Conservation (phyloP, 805 yeast species). For the Cyberlindnera galapagoensis region DNA sequence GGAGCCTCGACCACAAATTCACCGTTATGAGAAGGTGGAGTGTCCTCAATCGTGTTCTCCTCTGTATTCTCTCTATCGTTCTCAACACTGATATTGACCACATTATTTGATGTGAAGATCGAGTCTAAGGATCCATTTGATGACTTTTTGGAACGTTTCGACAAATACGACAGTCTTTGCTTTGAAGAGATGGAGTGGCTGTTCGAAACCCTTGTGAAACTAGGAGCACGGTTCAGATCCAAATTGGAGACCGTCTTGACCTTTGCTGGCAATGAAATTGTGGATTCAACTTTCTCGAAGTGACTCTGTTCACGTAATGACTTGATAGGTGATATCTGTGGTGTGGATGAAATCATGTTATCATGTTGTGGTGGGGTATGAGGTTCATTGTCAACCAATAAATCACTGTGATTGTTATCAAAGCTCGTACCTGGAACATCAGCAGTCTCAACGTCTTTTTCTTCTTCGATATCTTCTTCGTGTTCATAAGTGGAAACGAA, state of each 20-base stretch:
- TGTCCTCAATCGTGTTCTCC: slow-evolving; percentile 1
- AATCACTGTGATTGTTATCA: slow-evolving; percentile 8
- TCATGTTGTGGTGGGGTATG: slow-evolving; percentile 21
- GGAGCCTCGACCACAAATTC: background rate
- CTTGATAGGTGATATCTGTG: slow-evolving; percentile 23
- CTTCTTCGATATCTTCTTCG: slow-evolving; percentile 8
- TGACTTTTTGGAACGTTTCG: slow-evolving; percentile 16
- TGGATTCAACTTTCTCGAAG: slow-evolving; percentile 1
- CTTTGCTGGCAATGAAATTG: background rate
- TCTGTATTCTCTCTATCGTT: slow-evolving; percentile 2
- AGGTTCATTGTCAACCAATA: slow-evolving; percentile 15
- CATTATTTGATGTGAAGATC: slow-evolving; percentile 15
- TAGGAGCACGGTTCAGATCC: slow-evolving; percentile 17
- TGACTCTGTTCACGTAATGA: slow-evolving; percentile 13
- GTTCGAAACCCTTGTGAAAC: slow-evolving; percentile 20
- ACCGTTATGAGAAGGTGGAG: slow-evolving; percentile 3
- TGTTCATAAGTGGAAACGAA: slow-evolving; percentile 23
- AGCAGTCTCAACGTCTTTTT: too few relatives aligned
- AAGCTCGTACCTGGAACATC: slow-evolving; percentile 9
- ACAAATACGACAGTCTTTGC: slow-evolving; percentile 18
- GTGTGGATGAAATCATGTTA: slow-evolving; percentile 22
- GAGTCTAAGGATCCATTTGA: slow-evolving; percentile 17
- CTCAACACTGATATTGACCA: slow-evolving; percentile 14
- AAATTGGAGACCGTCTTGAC: too few relatives aligned
- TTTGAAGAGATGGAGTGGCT: slow-evolving; percentile 9